A percentile compares a stretch with the other conserved stretches of the same genome.
These are phyloP conservation scores for Microbotryomycetes sp. DNA, from an alignment of 1,284 basidiomycete species.

Conservation along the genomic window DNA sequence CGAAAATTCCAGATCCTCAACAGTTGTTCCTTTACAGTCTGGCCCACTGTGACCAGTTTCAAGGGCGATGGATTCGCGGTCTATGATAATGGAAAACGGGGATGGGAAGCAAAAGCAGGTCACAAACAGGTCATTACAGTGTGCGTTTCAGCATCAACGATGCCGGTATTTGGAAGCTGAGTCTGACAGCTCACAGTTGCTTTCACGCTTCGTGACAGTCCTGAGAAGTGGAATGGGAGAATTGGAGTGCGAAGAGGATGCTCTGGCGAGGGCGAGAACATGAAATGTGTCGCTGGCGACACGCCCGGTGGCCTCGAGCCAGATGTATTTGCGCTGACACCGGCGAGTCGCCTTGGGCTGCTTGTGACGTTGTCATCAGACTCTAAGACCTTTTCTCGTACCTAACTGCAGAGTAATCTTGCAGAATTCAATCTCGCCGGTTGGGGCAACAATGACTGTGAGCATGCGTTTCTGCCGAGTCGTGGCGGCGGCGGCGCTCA, in stretches of 20 bases:
- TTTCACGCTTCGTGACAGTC: too few species aligned
- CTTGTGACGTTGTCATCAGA: too few species aligned
- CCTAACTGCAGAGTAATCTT: background rate
- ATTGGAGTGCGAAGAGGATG: constrained; percentile 12
- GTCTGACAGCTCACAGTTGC: too few species aligned
- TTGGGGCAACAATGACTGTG: background rate
- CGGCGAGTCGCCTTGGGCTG: background rate
- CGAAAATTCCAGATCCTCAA: constrained; percentile 7
- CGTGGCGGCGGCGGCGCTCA: too few species aligned
- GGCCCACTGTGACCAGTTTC: background rate
- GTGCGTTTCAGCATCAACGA: too few species aligned
- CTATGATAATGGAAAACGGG: background rate
- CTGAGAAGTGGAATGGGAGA: constrained; percentile 11
- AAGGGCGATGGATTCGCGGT: background rate
- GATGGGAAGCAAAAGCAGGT: constrained; percentile 8
- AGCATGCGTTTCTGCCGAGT: background rate
- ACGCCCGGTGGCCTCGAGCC: background rate
- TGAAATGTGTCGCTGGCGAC: background rate
- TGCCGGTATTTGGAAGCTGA: too few species aligned
- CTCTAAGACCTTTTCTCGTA: too few species aligned
- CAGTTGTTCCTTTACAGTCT: constrained; percentile 9
- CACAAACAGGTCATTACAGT: background rate
- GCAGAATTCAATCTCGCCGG: background rate
- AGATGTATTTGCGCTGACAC: background rate
- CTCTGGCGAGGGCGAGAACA: background rate